These are phyloP conservation scores for Sonneratia alba DNA, from an alignment of 345 rosid species.

Conservation along the genomic window DNA sequence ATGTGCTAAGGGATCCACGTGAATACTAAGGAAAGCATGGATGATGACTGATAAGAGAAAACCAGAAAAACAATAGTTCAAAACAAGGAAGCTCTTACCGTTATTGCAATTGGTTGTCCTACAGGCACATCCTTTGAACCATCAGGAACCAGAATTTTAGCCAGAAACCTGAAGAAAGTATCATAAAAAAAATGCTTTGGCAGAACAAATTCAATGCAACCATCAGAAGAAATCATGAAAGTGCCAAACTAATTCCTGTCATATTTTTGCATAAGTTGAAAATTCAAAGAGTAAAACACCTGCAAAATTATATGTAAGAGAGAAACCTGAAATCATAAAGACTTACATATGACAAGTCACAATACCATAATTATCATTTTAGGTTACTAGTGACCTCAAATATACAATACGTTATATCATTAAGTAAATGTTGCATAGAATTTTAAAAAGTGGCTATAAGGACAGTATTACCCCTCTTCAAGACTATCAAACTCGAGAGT, in stretches of 20 bases:
- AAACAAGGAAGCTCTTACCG: slow-evolving; percentile 30
- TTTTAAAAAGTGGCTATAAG: background rate
- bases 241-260: background rate
- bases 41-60: background rate
- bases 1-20: background rate
- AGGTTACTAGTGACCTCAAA: background rate
- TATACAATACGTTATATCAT: background rate
- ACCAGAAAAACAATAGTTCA: background rate
- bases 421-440: background rate
- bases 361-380: background rate
- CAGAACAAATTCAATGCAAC: slow-evolving; percentile 1
- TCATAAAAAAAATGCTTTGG: background rate
- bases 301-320: background rate
- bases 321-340: background rate
- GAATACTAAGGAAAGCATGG: background rate
- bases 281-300: background rate
- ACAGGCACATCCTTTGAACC: slow-evolving; percentile 91
- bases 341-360: background rate
- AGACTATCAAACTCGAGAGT: slow-evolving; percentile 90
- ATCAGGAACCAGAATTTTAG: slow-evolving; percentile 72
- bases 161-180: slow-evolving; percentile 56
- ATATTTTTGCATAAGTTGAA: too few relatives aligned
- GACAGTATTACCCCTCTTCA: slow-evolving; percentile 76
- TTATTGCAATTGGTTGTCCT: slow-evolving; percentile 79
- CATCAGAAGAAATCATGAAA: background rate